Evolutionary conservation across 176 grass and related monocot species (phyloP).

Genomic region (Pharus latifolius): DNA sequence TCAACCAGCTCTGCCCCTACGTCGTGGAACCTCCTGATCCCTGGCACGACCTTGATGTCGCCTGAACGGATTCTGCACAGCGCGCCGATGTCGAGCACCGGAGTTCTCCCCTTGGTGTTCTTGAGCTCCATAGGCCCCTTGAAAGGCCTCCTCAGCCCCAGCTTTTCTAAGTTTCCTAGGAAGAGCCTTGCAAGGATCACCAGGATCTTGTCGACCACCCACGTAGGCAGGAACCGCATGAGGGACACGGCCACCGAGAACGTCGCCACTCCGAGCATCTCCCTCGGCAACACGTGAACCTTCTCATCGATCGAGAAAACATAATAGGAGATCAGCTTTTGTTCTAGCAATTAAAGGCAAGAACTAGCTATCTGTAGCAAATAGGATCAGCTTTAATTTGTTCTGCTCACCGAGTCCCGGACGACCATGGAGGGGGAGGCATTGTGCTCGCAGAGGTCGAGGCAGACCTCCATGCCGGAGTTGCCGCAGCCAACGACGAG

Average conservation of each 20-base stretch:
- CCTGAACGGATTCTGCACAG: conserved; percentile 61
- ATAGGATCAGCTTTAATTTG: too few relatives aligned
- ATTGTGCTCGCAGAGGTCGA: conserved; percentile 71
- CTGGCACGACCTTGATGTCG: conserved; percentile 59
- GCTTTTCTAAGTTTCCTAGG: conserved; percentile 45
- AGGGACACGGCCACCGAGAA: conserved; percentile 60
- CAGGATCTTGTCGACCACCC: conserved; percentile 64
- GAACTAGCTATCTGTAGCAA: too few relatives aligned
- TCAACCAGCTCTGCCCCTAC: conserved; percentile 44
- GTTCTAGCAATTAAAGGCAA: too few relatives aligned
- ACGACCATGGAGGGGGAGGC: conserved; percentile 69
- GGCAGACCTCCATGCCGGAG: conserved; percentile 84
- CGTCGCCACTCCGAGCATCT: conserved; percentile 59
- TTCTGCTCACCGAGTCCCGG: conserved; percentile 65
- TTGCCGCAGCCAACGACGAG: conserved; percentile 77
- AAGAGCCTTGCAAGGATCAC: conserved; percentile 50
- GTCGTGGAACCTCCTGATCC: conserved; percentile 35
- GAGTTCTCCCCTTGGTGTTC: conserved; percentile 55
- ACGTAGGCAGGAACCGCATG: conserved; percentile 43
- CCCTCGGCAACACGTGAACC: conserved; percentile 75
- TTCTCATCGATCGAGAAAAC: not conserved
- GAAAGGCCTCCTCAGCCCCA: conserved; percentile 41
- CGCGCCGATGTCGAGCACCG: conserved; percentile 62
- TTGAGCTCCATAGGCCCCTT: conserved; percentile 56
- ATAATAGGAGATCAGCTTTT: too few relatives aligned